phyloP scores from a whole-genome alignment of 176 grass and related monocot species.

The Musa troglodytarum region DNA sequence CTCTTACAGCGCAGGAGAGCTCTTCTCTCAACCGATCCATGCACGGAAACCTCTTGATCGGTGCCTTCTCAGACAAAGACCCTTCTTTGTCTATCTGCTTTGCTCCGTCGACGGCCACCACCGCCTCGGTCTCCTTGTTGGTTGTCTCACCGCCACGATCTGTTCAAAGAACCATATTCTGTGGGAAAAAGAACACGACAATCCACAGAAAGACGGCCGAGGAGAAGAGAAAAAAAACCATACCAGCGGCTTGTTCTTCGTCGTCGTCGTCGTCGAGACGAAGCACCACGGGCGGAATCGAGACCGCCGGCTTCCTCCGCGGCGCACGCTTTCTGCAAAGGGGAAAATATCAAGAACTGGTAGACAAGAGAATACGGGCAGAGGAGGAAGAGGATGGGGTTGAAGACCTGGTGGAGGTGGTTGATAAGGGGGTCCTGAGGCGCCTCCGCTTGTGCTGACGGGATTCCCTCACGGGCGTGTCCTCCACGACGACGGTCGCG shows the following conservation, averaged over 20 bases:
- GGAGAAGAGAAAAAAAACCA: background rate
- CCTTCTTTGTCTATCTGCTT: constrained; percentile 20
- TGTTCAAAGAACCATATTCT: too few relatives aligned
- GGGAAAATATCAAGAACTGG: background rate
- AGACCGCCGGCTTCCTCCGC: constrained; percentile 27
- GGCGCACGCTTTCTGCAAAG: constrained; percentile 54
- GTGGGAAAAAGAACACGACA: too few relatives aligned
- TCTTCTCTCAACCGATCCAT: constrained; percentile 83
- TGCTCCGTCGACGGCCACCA: constrained; percentile 11
- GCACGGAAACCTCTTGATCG: constrained; percentile 33
- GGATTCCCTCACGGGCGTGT: constrained; percentile 85
- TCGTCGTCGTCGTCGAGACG: constrained; percentile 57
- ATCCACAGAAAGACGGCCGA: background rate
- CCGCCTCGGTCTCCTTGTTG: constrained; percentile 4
- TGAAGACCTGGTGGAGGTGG: constrained; percentile 37
- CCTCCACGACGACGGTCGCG: constrained; percentile 76
- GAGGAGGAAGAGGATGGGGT: background rate
- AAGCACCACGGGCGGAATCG: constrained; percentile 47
- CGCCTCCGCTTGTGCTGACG: constrained; percentile 57
- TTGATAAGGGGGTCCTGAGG: constrained; percentile 28
- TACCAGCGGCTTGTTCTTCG: constrained; percentile 10
- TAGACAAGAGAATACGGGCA: background rate
- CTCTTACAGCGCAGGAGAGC: constrained; percentile 74
- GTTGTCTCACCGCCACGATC: background rate
- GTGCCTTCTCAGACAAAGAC: constrained; percentile 13